Conservation (phyloP, 1,139 yeast genomes). For the Ogataea hybrid region DNA sequence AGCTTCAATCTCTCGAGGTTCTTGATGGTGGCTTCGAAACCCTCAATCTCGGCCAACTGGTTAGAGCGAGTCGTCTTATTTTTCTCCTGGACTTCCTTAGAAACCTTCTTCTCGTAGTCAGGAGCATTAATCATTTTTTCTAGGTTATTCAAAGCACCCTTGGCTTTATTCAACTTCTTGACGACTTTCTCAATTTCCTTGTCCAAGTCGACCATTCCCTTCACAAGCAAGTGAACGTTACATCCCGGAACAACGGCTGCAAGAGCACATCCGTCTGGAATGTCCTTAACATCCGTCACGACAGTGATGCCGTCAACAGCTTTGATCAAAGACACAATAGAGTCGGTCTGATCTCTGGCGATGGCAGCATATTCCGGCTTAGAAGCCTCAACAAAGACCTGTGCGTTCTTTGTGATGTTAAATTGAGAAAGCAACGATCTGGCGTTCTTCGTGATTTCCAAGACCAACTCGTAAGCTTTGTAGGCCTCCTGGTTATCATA, state of each 20-base stretch:
- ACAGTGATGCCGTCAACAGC: conserved; percentile 75
- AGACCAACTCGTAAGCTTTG: conserved; percentile 74
- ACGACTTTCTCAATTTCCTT: conserved; percentile 82
- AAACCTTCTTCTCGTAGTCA: conserved; percentile 87
- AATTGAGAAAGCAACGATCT: conserved; percentile 91
- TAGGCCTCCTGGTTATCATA: conserved; percentile 65
- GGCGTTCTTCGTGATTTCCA: conserved; percentile 87
- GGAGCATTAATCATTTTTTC: conserved; percentile 65
- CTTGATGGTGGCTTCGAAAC: conserved; percentile 73
- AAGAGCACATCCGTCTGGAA: conserved; percentile 90
- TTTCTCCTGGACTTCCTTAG: conserved; percentile 73
- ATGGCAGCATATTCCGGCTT: conserved; percentile 48
- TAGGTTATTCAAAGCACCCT: conserved; percentile 46
- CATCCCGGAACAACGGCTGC: conserved; percentile 77
- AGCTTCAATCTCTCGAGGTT: conserved; percentile 73
- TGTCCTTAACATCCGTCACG: conserved; percentile 49
- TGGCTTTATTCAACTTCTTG: conserved; percentile 64
- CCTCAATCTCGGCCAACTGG: conserved; percentile 81
- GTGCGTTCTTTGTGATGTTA: conserved; percentile 83
- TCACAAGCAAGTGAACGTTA: conserved; percentile 85
- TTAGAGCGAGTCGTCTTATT: conserved; percentile 70
- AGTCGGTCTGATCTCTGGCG: conserved; percentile 69
- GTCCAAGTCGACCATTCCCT: conserved; percentile 92
- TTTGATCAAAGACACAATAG: conserved; percentile 87
- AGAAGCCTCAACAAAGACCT: conserved; percentile 72